Conservation (phyloP, 208 protist genomes). For the Kentomonas sorsogonicus region DNA sequence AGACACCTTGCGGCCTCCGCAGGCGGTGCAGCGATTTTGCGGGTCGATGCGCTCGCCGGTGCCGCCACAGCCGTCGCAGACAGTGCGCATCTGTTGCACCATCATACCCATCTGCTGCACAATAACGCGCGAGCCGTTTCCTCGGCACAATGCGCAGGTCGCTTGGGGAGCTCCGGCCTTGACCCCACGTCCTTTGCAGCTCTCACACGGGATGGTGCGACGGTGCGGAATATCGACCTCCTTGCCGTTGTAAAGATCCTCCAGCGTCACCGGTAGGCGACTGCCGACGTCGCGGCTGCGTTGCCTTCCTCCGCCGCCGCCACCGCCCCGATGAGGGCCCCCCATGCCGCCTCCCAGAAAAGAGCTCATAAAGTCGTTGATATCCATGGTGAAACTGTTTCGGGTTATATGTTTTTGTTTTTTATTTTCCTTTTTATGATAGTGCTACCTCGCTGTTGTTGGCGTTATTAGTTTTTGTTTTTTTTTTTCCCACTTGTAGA, state of each 20-base stretch:
- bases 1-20: constrained; percentile 86
- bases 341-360: constrained; percentile 45
- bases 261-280: constrained; percentile 56
- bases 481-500: too few species aligned
- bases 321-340: not conserved
- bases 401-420: not conserved
- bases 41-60: constrained; percentile 73
- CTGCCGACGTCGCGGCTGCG: constrained; percentile 17
- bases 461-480: too few species aligned
- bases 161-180: constrained; percentile 13
- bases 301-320: constrained; percentile 21
- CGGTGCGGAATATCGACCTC: constrained; percentile 31
- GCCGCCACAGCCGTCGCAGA: constrained; percentile 91
- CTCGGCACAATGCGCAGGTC: constrained; percentile 85
- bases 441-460: too few species aligned
- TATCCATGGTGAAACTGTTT: constrained; percentile 9
- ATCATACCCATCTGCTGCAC: constrained; percentile 95
- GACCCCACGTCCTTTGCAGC: constrained; percentile 60
- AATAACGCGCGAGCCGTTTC: constrained; percentile 80
- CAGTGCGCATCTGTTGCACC: constrained; percentile 87
- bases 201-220: constrained; percentile 43
- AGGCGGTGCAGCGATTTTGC: constrained; percentile 88
- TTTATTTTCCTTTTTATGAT: not conserved
- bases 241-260: constrained; percentile 81
- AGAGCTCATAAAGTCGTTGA: constrained; percentile 38